Evolutionary conservation across 1,284 basidiomycete species (phyloP).

Genomic region (Ustilago lituana): DNA sequence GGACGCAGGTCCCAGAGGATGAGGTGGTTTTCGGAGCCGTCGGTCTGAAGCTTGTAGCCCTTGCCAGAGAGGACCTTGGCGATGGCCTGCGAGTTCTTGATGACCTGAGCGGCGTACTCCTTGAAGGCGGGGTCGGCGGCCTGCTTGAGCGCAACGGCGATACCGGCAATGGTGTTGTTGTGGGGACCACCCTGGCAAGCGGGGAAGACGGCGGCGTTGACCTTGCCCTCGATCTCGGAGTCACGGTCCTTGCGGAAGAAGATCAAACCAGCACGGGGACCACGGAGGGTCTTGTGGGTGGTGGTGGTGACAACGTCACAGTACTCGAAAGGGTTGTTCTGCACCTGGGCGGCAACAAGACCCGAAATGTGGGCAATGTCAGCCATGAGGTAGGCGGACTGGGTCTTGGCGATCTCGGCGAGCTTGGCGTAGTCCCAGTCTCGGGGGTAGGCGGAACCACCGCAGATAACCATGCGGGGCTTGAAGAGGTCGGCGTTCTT

Average conservation of each 20-base stretch:
- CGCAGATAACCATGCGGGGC: constrained; percentile 94
- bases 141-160: constrained; percentile 95
- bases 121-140: constrained; percentile 90
- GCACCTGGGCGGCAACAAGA: constrained; percentile 90
- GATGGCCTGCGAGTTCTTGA: constrained; percentile 70
- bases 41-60: constrained; percentile 89
- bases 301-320: constrained; percentile 79
- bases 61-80: constrained; percentile 61
- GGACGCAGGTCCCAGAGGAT: constrained; percentile 98
- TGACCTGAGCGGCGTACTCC: constrained; percentile 92
- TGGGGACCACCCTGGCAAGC: constrained; percentile 99
- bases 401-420: constrained; percentile 82
- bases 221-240: constrained; percentile 86
- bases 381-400: constrained; percentile 80
- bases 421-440: constrained; percentile 83
- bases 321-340: constrained; percentile 92
- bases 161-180: constrained; percentile 97
- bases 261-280: constrained; percentile 96
- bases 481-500: constrained; percentile 95
- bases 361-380: constrained; percentile 99
- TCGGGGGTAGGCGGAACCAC: constrained; percentile 97
- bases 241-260: constrained; percentile 97
- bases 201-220: constrained; percentile 99
- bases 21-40: constrained; percentile 96
- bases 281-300: constrained; percentile 98